Conservation (phyloP, 2,329 filamentous ascomycete species). For the Chaetomiaceae sp. region DNA sequence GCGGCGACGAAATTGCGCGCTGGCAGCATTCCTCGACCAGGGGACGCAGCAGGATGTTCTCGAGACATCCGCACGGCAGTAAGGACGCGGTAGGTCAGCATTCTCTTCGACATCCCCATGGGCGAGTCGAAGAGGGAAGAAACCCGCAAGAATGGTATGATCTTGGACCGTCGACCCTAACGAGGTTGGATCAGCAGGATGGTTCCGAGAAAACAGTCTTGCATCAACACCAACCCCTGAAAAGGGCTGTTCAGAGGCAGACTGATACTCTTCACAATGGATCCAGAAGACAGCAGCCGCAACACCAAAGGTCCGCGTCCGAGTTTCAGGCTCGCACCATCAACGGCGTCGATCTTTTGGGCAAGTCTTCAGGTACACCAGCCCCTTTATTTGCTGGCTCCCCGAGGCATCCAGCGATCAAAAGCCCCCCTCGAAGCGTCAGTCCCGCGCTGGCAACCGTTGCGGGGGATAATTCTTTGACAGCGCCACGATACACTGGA, state of each 20-base stretch:
- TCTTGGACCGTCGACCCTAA: neutral
- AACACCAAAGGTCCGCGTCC: neutral
- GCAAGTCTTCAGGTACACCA: neutral
- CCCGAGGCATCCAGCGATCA: neutral
- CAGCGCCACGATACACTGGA: neutral
- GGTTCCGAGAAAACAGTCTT: too few species aligned
- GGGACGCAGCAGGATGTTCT: neutral
- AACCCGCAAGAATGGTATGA: neutral
- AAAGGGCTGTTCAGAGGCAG: too few species aligned
- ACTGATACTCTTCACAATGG: too few species aligned
- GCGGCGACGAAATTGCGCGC: conserved; percentile 21
- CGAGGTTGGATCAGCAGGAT: neutral
- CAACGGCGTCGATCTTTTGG: neutral
- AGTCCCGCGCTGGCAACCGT: neutral
- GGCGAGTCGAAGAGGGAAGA: neutral
- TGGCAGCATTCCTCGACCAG: conserved; percentile 18
- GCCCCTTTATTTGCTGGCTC: conserved; percentile 1
- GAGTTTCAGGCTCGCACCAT: neutral
- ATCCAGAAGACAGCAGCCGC: too few species aligned
- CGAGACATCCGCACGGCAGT: neutral
- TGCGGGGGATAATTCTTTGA: neutral
- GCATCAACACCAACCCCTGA: neutral
- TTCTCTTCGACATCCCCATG: neutral
- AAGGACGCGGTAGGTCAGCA: neutral
- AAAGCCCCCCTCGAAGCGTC: neutral